Evolutionary conservation across 73 alveolate genomes (phyloP).

Genomic region (Paramecium tetraurelia): DNA sequence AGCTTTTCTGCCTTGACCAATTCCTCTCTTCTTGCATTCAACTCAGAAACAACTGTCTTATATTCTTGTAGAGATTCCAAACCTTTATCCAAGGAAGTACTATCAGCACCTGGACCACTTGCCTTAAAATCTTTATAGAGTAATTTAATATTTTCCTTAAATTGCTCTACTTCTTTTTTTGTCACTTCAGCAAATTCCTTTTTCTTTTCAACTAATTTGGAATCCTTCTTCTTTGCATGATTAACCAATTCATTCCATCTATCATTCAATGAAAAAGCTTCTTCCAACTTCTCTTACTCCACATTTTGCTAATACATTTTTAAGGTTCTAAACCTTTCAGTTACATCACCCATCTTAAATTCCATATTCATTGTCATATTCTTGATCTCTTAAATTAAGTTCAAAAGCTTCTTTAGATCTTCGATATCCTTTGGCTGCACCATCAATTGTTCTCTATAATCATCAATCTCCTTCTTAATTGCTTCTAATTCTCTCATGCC

Average conservation of each 20-base stretch:
- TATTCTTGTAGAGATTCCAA: constrained; percentile 79
- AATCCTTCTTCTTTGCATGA: constrained; percentile 96
- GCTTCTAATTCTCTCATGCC: constrained; percentile 85
- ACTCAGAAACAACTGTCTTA: constrained; percentile 76
- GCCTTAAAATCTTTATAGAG: constrained; percentile 84
- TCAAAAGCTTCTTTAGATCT: constrained; percentile 84
- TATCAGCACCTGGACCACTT: constrained; percentile 95
- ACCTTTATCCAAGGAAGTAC: constrained; percentile 90
- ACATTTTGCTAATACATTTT: constrained; percentile 88
- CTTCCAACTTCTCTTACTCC: constrained; percentile 79
- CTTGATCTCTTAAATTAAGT: constrained; percentile 88
- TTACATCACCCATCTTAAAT: constrained; percentile 93
- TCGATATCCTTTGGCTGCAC: constrained; percentile 91
- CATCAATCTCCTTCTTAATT: constrained; percentile 84
- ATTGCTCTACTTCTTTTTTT: constrained; percentile 85
- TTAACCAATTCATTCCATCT: constrained; percentile 93
- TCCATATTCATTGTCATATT: constrained; percentile 96
- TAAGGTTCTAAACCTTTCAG: constrained; percentile 93
- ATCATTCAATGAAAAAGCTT: constrained; percentile 74
- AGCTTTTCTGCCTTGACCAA: constrained; percentile 95
- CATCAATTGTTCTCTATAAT: constrained; percentile 75
- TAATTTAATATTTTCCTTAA: constrained; percentile 87
- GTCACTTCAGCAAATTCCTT: constrained; percentile 93
- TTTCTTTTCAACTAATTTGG: constrained; percentile 88
- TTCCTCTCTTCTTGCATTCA: constrained; percentile 92